Base-by-base conservation (phyloP, 106 monocot genomes). In the Gastrodia elata region DNA sequence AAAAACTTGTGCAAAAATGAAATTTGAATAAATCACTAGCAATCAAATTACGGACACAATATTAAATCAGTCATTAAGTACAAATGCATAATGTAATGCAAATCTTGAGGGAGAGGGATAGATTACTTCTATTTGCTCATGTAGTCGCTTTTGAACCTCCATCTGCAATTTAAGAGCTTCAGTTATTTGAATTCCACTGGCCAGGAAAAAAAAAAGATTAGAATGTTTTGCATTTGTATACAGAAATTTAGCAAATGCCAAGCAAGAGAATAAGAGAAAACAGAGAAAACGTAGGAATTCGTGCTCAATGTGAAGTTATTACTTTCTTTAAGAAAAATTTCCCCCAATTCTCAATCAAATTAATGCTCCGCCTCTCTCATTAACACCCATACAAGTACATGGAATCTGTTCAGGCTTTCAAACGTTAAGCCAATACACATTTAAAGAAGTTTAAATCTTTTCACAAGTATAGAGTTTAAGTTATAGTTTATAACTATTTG, bases 141-240 rank as follows among this genome's bases (percentile, higher is more conserved):
- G 78, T 13, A 78, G 41, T 26, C 78, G 40, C 72, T 73, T 78
- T 28, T 78, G 78, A 33, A 78, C 78, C 78, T 78, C 78, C 78
- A 78, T 78, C 65, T 78, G 78, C 78, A 78, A 49, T 71, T 78
- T 78, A 28, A 78, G 43, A 65, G 78, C 78, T 78, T 78, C 78
- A 48, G 71, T 78, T 78, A 78, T 78, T 46, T 78, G 78, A 39
- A 78, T 64, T 41, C 78, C 78, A 24, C 78, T 78, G 72, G 57
- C 25, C 68, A 61, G 32, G 30, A 38, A 38, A 67, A 67, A 38
- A 18, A 38, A 36, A 30, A 61, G 10, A n/a, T 61, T 61, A 61
- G 61, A n/a, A 61, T 61, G 61, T 61, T 61, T 13, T 61, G 27
- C 30, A 61, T 61, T n/a, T 61, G 61, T 27, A 59, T 26, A 59